Base-by-base conservation (phyloP, 331 rosid species). In the Telfairia occidentalis region DNA sequence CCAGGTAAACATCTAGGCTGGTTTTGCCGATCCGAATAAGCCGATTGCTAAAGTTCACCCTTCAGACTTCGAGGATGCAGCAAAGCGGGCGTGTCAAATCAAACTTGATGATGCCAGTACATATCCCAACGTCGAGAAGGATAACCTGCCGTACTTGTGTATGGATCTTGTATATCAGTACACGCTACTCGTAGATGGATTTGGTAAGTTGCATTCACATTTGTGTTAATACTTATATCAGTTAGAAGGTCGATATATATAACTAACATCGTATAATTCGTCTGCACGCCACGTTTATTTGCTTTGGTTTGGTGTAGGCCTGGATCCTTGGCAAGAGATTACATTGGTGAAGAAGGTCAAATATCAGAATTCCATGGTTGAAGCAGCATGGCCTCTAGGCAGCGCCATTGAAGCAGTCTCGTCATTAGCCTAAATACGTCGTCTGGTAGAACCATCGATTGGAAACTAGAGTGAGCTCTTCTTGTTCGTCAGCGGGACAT, bases 341-440 rank as follows among this genome's bases (percentile, higher is more conserved):
- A 95, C 97, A 13, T 79, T 95, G 90, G 99, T 95, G 90, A 95
- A 95, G 87, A 54, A 95, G 83, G 96, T 95, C 23, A 78, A 84
- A 79, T 95, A 92, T 55, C 78, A 80, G 0, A 89, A 87, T 29
- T 85, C 95, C 83, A 85, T 87, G 64, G 99, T 95, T 50, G 99
- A 95, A 88, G 97, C 99, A 63, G 99, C 99, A 58, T 92, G 99
- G 99, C 99, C 99, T 38, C 82, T 95, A 30, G 99, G 99, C 78
- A 95, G 99, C 7, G 97, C 99, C 78, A 95, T 95, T n/a, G 99
- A 95, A 85, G 99, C 99, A 45, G 96, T 95, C 38, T 95, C 97
- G 35, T 78, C 89, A 21, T 35, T 58, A 65, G 53, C 67, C 49
- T 86, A 57, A 83, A 16, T 28, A 11, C 67, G 24, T 54, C 23